Conservation (phyloP, 164 flowering plant genomes). For the Annona squamosa region DNA sequence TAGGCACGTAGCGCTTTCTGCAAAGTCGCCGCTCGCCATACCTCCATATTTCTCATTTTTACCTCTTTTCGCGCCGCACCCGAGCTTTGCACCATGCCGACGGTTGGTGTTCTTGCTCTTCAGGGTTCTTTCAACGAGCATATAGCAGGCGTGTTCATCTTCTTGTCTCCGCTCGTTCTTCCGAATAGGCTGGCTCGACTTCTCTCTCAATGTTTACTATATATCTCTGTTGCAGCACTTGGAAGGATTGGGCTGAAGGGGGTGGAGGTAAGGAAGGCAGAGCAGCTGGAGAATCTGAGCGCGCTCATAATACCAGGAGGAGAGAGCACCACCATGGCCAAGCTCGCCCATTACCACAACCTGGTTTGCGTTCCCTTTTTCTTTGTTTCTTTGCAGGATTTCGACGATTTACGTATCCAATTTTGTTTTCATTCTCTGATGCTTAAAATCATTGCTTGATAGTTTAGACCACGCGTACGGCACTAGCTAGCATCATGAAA, state of each 20-base stretch:
- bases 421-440: too few relatives aligned
- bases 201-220: background rate
- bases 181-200: background rate
- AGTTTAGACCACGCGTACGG: too few relatives aligned
- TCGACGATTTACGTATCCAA: too few relatives aligned
- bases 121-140: conserved; percentile 99
- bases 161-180: background rate
- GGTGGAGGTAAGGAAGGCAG: conserved; percentile 82
- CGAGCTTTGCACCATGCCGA: conserved; percentile 29
- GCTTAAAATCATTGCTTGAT: too few relatives aligned
- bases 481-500: too few relatives aligned
- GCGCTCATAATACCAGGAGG: conserved; percentile 96
- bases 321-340: conserved; percentile 99
- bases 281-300: conserved; percentile 52
- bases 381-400: background rate
- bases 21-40: too few relatives aligned
- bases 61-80: too few relatives aligned
- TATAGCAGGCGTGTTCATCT: conserved; percentile 49
- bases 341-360: conserved; percentile 83
- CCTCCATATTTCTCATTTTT: too few relatives aligned
- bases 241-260: conserved; percentile 78
- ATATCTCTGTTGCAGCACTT: conserved; percentile 32
- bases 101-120: conserved; percentile 79
- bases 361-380: conserved; percentile 33
- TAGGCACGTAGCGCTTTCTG: too few relatives aligned